Base-by-base conservation (phyloP, 1,284 basidiomycete species). In the Puccinia horiana region DNA sequence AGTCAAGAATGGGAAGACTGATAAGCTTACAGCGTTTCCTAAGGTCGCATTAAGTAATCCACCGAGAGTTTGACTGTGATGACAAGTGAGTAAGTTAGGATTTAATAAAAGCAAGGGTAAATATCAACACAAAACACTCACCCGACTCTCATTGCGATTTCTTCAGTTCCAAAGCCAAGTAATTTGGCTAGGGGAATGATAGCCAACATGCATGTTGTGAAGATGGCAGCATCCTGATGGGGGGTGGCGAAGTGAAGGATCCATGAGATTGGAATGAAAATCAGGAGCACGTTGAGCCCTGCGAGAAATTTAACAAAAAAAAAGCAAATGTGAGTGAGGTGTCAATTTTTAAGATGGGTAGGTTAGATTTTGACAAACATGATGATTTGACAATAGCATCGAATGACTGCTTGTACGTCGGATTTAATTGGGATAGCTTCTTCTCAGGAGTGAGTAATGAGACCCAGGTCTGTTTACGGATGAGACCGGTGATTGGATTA, bases 101-200 rank as follows among this genome's bases (percentile, higher is more conserved):
- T 26, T 74, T 11, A 54, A 1, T 4, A 14, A 9, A 56, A 9
- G 1, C 4, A 37, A 35, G 12, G 4, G 11, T 16, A 35, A 12
- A 49, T 26, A 47, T 8, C 6, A 8, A 14, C 18, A 52, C 40
- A 26, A 40, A 56, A 3, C 44, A 42, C 78, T 32, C 8, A 80
- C 78, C 94, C 88, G 20, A 88, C 86, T 3, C 88, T 91, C 83
- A 95, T 85, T 0, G 94, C 93, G 6, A 95, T 87, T 85, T 96
- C 93, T 84, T 96, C 94, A 0, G 94, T 96, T 0, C 93, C 93
- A 86, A 94, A 94, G 0, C 92, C 93, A 8, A 82, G 52, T 75
- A 82, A 72, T 75, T 82, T 82, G 35, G 81, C 81, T 16, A 89
- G 86, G 0, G 88, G 88, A 49, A 88, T 88, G 73, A 82, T 82